Evolutionary conservation across 805 yeast species (phyloP), one percentile per base, ranked within the genome.

Genomic region (Scheffersomyces lignosus): DNA sequence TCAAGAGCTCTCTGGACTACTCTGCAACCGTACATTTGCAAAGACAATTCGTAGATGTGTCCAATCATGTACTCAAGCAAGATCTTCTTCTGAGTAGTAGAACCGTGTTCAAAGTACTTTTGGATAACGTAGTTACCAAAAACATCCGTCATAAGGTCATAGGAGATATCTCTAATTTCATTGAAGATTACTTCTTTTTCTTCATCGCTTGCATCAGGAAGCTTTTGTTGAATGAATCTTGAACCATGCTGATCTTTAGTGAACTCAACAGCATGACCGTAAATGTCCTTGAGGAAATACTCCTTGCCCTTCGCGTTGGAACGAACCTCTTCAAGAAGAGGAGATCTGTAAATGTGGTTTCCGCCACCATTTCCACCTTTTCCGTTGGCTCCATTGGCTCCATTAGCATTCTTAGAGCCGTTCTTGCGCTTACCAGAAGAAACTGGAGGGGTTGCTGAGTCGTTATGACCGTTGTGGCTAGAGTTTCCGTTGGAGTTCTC

Each of bases 121-220:
- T 93, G 99, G 38, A 93, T 87, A 18, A 93, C 97, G 57, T 93
- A 93, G 61, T 93, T 93, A 40, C 99, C 99, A 64, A 93, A 93
- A 6, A 93, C 99, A 67, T 93, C 99, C 13, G 95, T 88, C 83
- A 90, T 86, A 44, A 93, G 69, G 37, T 83, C 89, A 38, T 82
- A 71, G 3, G 90, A 76, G 44, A 80, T 77, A 16, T 80, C 82
- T 51, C 89, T 70, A 25, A 93, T 81, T 62, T 90, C 97, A 45
- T 81, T 81, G 66, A 91, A 90, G 14, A 93, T 78, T 13, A 77
- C 79, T 51, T 85, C 95, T 51, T 83, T 85, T 36, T 73, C 80
- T 51, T 87, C 91, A 15, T 77, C 82, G 7, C 60, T 50, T 0
- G 95, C 81, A 5, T 60, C 61, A 10, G 81, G 83, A 31, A 91